These are phyloP conservation scores for Ilex aquifolium DNA, from an alignment of 257 asterid species.

Conservation along the genomic window DNA sequence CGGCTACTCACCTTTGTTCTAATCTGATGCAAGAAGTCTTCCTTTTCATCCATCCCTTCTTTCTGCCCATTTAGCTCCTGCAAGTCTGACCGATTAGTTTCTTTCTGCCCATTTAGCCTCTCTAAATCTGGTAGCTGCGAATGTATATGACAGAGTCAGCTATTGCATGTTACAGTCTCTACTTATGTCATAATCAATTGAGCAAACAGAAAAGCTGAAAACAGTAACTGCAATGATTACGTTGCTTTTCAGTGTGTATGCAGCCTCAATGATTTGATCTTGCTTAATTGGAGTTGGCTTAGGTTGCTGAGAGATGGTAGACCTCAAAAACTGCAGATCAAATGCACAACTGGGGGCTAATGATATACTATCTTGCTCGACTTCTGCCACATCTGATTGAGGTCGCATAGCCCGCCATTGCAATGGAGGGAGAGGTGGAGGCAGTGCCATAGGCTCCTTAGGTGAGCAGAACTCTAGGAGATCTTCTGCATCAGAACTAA, in stretches of 20 bases:
- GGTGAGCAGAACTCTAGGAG: conserved; percentile 26
- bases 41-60: conserved; percentile 51
- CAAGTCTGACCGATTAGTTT: conserved; percentile 20
- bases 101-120: conserved; percentile 33
- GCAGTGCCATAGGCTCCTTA: conserved; percentile 31
- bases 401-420: conserved; percentile 44
- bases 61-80: conserved; percentile 1
- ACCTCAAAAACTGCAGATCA: conserved; percentile 34
- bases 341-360: conserved; percentile 30
- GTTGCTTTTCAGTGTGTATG: conserved; percentile 45
- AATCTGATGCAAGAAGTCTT: conserved; percentile 89
- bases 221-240: conserved; percentile 20
- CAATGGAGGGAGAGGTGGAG: conserved; percentile 70
- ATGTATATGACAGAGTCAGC: no score
- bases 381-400: conserved; percentile 25
- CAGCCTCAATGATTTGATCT: conserved; percentile 34
- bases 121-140: conserved; percentile 37
- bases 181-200: no score
- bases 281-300: conserved; percentile 65
- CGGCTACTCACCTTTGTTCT: conserved; percentile 64
- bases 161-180: no score
- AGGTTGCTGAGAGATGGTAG: conserved; percentile 57
- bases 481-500: conserved; percentile 10
- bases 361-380: conserved; percentile 16
- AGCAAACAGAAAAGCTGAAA: no score